Evolutionary conservation across 345 rosid species (phyloP).

Genomic region (Boechera divaricarpa): DNA sequence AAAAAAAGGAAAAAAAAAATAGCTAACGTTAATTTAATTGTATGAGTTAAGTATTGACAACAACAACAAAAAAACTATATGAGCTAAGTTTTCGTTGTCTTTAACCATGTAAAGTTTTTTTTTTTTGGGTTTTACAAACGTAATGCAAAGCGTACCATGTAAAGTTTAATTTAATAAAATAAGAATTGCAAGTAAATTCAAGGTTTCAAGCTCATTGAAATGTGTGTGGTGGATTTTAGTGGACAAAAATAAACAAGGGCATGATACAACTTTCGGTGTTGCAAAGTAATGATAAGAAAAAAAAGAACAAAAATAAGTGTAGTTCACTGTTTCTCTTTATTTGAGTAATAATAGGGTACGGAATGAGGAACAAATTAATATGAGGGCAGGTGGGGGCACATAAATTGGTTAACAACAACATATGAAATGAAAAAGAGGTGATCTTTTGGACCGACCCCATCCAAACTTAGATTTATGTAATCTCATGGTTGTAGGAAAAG

Average conservation of each 20-base stretch:
- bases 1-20: too few relatives aligned
- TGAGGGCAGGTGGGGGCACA: constrained; percentile 6
- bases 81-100: too few relatives aligned
- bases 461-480: not conserved
- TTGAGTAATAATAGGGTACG: constrained; percentile 9
- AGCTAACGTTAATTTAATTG: not conserved
- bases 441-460: constrained; percentile 13
- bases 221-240: not conserved
- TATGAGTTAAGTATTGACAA: not conserved
- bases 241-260: constrained; percentile 18
- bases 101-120: too few relatives aligned
- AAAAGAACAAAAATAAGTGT: not conserved
- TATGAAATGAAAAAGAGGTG: constrained; percentile 5
- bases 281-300: constrained; percentile 26
- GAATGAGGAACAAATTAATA: constrained; percentile 20
- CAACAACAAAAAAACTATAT: too few relatives aligned
- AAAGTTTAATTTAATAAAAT: not conserved
- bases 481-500: not conserved
- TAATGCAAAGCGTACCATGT: not conserved
- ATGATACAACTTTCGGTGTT: constrained; percentile 37
- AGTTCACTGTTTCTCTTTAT: not conserved
- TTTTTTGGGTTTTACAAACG: too few relatives aligned
- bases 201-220: not conserved
- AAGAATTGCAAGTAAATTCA: not conserved
- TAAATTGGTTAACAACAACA: constrained; percentile 23